Conservation (phyloP, 2,329 filamentous ascomycete species). For the Cladorrhinum sp. region DNA sequence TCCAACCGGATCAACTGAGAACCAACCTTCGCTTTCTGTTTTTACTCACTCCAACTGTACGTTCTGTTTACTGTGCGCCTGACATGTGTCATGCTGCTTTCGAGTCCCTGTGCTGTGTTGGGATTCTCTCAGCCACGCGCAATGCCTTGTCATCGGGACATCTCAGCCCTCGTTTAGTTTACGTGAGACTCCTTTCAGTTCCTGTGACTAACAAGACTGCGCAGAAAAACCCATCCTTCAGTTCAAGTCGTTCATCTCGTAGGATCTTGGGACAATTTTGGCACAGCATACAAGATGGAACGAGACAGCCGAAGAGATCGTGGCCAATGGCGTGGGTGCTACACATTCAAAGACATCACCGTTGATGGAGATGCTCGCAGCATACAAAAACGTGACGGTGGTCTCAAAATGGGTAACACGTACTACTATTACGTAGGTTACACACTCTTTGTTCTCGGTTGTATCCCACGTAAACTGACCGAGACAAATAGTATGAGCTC, state of each 20-base stretch:
- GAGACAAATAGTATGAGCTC: slow-evolving; percentile 67
- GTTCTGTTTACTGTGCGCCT: slow-evolving; percentile 1
- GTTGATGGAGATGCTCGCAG: slow-evolving; percentile 67
- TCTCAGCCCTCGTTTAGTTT: not conserved
- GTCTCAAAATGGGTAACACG: slow-evolving; percentile 84
- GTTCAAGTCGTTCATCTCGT: slow-evolving; percentile 73
- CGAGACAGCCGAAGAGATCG: slow-evolving; percentile 71
- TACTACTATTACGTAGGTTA: slow-evolving; percentile 91
- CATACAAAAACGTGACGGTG: slow-evolving; percentile 64
- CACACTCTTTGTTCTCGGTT: slow-evolving; percentile 8
- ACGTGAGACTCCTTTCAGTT: not conserved
- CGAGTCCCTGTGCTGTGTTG: not conserved
- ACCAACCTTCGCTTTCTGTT: not conserved
- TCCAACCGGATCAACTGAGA: not conserved
- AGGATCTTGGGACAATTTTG: slow-evolving; percentile 96
- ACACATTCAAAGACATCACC: slow-evolving; percentile 80
- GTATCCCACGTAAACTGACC: slow-evolving; percentile 28
- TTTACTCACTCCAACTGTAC: slow-evolving; percentile 2
- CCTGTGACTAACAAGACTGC: slow-evolving; percentile 14
- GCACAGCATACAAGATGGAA: slow-evolving; percentile 73
- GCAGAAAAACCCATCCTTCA: slow-evolving; percentile 58
- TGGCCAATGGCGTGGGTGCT: slow-evolving; percentile 82
- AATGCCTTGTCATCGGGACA: not conserved
- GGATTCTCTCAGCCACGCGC: not conserved
- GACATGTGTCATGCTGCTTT: not conserved